Evolutionary conservation across 1,139 yeast species (phyloP), one percentile per base, ranked within the genome.

Genomic region (Pichia sp.): DNA sequence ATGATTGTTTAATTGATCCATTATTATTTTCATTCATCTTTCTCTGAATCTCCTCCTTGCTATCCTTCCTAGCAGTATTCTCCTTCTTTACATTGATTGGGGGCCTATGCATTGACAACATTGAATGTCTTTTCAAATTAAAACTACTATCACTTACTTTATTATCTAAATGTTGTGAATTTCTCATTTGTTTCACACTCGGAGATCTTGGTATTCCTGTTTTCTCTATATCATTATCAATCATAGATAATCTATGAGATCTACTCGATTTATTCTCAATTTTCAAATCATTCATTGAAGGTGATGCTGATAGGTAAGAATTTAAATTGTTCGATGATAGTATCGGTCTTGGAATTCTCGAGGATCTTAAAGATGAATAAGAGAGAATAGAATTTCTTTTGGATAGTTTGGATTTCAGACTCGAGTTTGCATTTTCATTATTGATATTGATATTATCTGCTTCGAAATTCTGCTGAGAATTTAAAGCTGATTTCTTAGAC

Each of bases 281-380:
- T 7, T 7, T 23, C 26, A 20, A 19, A 4, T n/a, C 11, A 3
- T 21, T 28, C 10, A 22, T 5, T 2, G 28, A 12, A 14, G 18
- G 30, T 21, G 20, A n/a, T 14, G 28, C 12, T 26, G 25, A 3
- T 21, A 36, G 19, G 15, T 15, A 2, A 3, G 23, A 19, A 33
- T 37, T 35, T 12, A 38, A 22, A 28, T 28, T 30, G 7, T 38
- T 34, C 7, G 30, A 39, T 9, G 45, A 39, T 9, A 19, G 21
- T 2, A 35, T 15, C 7, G 37, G 45, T 5, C 38, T 15, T 3
- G 45, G 45, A n/a, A 42, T 30, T 23, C 36, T 36, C 14, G 45
- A 42, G 10, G 35, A 20, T 8, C 20, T 28, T 4, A 31, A 21
- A 15, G 28, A 21, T 9, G 35, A 20, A n/a, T 31, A 33, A 9